Evolutionary conservation across 2,329 filamentous ascomycete species (phyloP), one percentile per base, ranked within the genome.

Genomic region (Trichophyton verrucosum): DNA sequence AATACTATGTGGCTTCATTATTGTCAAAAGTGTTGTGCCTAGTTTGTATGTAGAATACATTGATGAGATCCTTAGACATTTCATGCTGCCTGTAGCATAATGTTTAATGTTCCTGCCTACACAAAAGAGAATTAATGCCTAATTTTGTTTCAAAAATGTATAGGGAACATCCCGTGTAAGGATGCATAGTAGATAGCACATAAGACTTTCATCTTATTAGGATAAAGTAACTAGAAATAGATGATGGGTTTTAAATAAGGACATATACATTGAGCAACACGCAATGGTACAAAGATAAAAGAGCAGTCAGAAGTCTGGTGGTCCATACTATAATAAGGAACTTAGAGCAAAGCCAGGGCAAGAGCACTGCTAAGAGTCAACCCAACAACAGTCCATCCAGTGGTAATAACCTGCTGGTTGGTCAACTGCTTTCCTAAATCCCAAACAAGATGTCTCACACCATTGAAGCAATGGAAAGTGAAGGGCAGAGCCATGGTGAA

Each of bases 371-470:
- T 72, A 55, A 78, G 74, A 63, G 78, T 83, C 68, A 84, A 65
- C 2, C 79, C 85, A 60, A 87, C 74, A 36, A 82, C 82, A 46
- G 77, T 71, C 83, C 85, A 88, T 15, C 86, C 86, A 1, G 82
- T 85, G 73, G 77, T 77, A 66, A 83, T 82, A 63, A 89, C 85
- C 69, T 81, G 76, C 74, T 81, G 76, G 71, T 88, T 88, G 68
- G 76, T 80, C 63, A 89, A 80, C 58, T 79, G 77, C 67, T 77
- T 76, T 58, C 83, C 85, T 44, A 81, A 74, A 77, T 89, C 86
- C 86, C 86, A 89, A 15, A 79, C 70, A 78, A 89, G 77, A 81
- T 89, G 86, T 70, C 86, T 81, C 20, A 89, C 40, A n/a, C 86
- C 86, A 70, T 88, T 88, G 68, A 86, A 77, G 63, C 71, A 74